phyloP scores from a whole-genome alignment of 805 yeast species.

The Saccharomycopsis fermentans region DNA sequence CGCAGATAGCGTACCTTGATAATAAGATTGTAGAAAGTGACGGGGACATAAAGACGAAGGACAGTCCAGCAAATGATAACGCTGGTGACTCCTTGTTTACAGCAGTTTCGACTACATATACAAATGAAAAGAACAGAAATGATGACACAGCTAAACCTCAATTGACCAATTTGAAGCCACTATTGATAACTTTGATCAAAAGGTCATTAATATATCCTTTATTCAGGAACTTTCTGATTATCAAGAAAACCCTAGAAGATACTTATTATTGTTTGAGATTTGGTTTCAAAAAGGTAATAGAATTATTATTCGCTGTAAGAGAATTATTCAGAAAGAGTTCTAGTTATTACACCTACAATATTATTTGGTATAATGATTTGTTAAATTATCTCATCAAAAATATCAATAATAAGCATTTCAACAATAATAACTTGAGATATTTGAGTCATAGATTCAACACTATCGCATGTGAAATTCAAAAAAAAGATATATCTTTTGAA shows the following conservation, averaged over 20 bases:
- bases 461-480: background rate
- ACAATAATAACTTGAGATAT: background rate
- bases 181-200: slow-evolving; percentile 53
- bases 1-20: slow-evolving; percentile 70
- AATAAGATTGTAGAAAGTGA: slow-evolving; percentile 29
- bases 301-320: slow-evolving; percentile 47
- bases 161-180: slow-evolving; percentile 31
- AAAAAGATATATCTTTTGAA: slow-evolving; percentile 13
- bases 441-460: slow-evolving; percentile 3
- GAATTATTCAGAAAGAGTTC: slow-evolving; percentile 78
- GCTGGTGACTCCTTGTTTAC: slow-evolving; percentile 20
- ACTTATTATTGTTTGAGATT: slow-evolving; percentile 51
- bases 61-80: background rate
- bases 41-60: background rate
- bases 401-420: slow-evolving; percentile 33
- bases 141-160: background rate
- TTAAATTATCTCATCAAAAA: slow-evolving; percentile 62
- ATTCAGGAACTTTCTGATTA: slow-evolving; percentile 58
- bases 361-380: slow-evolving; percentile 66
- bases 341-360: slow-evolving; percentile 74
- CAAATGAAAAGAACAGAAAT: slow-evolving; percentile 14
- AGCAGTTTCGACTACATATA: slow-evolving; percentile 20
- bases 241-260: slow-evolving; percentile 63
- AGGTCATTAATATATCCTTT: slow-evolving; percentile 74
- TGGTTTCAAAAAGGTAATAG: slow-evolving; percentile 60